Conservation (phyloP, 176 grass and related monocot species). For the Musa schizocarpa region DNA sequence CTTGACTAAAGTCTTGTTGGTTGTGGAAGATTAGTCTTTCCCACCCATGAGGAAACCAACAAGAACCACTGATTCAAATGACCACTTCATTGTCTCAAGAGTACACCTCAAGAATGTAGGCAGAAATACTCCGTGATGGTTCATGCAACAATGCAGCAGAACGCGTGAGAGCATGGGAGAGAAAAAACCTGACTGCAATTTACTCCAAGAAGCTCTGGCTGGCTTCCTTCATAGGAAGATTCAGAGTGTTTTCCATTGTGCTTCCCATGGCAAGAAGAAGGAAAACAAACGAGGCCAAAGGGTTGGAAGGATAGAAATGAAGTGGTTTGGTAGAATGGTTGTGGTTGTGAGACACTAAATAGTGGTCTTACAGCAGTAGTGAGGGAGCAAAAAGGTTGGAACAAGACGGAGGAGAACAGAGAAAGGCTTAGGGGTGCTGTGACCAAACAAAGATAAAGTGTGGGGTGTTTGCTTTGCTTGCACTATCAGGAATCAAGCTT, state of each 20-base stretch:
- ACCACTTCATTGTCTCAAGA: background rate
- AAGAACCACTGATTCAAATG: background rate
- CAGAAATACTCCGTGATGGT: background rate
- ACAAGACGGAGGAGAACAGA: conserved; percentile 1
- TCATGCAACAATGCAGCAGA: conserved; percentile 8
- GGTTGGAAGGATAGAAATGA: background rate
- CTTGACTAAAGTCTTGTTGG: too few species aligned
- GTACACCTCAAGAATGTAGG: background rate
- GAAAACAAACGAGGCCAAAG: background rate
- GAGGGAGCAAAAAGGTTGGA: background rate
- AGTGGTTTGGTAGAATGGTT: background rate
- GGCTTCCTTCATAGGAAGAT: background rate
- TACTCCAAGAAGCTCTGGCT: background rate
- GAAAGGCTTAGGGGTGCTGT: conserved; percentile 3
- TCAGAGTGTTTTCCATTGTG: background rate
- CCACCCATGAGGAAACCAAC: background rate
- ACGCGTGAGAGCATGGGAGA: background rate
- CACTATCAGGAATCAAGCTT: conserved; percentile 43
- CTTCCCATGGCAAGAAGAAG: background rate
- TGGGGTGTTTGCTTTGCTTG: conserved; percentile 71
- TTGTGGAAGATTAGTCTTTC: background rate
- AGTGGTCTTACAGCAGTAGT: background rate
- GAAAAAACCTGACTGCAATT: background rate
- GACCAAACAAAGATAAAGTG: conserved; percentile 26
- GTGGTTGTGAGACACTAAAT: background rate